Evolutionary conservation across 495 filamentous ascomycete species (phyloP).

Genomic region (Xylaria cubensis): DNA sequence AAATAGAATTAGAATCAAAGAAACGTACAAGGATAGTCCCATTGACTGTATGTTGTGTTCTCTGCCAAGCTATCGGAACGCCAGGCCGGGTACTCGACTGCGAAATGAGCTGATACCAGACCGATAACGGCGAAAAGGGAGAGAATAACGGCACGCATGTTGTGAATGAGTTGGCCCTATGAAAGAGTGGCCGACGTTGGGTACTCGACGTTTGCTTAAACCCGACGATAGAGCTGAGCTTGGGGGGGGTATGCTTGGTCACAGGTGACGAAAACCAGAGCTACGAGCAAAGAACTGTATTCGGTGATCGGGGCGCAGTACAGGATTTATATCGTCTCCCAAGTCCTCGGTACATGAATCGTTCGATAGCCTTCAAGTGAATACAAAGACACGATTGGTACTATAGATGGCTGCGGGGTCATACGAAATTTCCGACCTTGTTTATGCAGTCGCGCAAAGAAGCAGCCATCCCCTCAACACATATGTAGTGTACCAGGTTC

Average conservation of each 20-base stretch:
- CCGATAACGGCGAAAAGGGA: slow-evolving; percentile 43
- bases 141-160: slow-evolving; percentile 40
- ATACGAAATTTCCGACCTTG: background rate
- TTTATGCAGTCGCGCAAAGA: slow-evolving; percentile 12
- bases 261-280: background rate
- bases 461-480: no score
- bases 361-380: slow-evolving; percentile 11
- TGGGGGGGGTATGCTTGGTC: no score
- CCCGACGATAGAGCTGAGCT: background rate
- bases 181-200: background rate
- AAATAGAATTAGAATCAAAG: slow-evolving; percentile 14
- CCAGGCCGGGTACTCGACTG: slow-evolving; percentile 62
- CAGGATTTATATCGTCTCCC: slow-evolving; percentile 1
- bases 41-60: slow-evolving; percentile 55
- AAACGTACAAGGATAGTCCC: slow-evolving; percentile 62
- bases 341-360: background rate
- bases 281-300: background rate
- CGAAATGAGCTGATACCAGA: slow-evolving; percentile 63
- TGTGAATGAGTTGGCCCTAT: slow-evolving; percentile 17
- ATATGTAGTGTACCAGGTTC: slow-evolving; percentile 7
- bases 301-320: background rate
- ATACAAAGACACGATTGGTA: background rate
- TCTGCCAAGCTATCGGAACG: slow-evolving; percentile 57
- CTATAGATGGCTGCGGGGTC: background rate
- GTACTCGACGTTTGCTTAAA: background rate